Evolutionary conservation across 148 eudicot species (phyloP).

Genomic region (Cornus kousa): DNA sequence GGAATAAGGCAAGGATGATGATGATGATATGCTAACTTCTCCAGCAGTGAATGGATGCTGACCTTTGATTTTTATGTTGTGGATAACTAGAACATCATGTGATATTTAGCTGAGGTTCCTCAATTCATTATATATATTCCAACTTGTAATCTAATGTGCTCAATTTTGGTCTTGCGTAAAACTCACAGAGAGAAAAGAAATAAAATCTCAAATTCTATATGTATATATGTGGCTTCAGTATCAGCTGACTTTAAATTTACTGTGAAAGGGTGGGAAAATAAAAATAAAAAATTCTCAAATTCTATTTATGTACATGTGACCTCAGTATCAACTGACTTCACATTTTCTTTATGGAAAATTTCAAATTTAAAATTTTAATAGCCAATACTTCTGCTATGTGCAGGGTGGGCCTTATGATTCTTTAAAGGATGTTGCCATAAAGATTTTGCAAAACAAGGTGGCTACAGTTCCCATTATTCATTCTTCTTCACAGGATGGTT

Average conservation of each 20-base stretch:
- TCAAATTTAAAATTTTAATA: too few species aligned
- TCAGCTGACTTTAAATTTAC: too few species aligned
- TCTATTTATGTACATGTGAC: too few species aligned
- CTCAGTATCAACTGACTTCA: too few species aligned
- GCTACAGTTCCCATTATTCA: constrained; percentile 77
- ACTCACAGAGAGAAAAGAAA: too few species aligned
- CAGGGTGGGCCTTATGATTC: constrained; percentile 81
- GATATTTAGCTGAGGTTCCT: neutral
- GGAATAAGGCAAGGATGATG: too few species aligned
- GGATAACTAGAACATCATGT: neutral
- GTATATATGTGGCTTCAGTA: too few species aligned
- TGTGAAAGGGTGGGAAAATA: too few species aligned
- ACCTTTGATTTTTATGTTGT: neutral
- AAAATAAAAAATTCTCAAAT: too few species aligned
- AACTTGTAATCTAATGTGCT: neutral
- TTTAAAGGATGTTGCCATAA: constrained; percentile 73
- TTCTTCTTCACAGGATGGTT: constrained; percentile 65
- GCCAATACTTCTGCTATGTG: constrained; percentile 7
- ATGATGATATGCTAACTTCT: neutral
- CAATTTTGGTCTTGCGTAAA: too few species aligned
- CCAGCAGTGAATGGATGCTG: neutral
- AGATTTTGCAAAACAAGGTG: constrained; percentile 68
- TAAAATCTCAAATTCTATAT: too few species aligned
- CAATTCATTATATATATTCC: neutral
- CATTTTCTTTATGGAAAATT: too few species aligned